Evolutionary conservation across 1,284 basidiomycete genomes (phyloP).

Genomic region (Sphagnurus paluster): DNA sequence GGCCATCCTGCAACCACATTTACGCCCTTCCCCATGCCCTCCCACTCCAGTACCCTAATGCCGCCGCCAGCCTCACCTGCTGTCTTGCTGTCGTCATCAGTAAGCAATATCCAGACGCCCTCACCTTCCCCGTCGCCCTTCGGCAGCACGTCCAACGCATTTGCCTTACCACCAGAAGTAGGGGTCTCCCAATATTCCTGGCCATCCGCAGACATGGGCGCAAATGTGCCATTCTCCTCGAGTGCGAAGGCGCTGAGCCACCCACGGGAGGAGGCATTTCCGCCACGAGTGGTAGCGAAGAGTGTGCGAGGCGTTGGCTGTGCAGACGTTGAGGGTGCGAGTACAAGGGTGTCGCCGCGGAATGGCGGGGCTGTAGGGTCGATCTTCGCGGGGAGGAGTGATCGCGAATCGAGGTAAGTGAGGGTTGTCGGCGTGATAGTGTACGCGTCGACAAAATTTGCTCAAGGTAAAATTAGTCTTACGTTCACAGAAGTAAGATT

Average conservation of each 20-base stretch:
- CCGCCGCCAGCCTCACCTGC: slow-evolving; percentile 30
- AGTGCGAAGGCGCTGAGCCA: slow-evolving; percentile 44
- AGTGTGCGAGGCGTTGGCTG: slow-evolving; percentile 37
- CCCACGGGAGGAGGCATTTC: slow-evolving; percentile 31
- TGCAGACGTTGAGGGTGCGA: slow-evolving; percentile 36
- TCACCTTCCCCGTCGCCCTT: slow-evolving; percentile 26
- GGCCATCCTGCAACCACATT: slow-evolving; percentile 42
- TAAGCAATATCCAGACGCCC: slow-evolving; percentile 39
- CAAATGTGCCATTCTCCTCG: slow-evolving; percentile 36
- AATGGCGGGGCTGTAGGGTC: slow-evolving; percentile 22
- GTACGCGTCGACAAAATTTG: slow-evolving; percentile 46
- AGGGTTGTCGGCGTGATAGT: slow-evolving; percentile 33
- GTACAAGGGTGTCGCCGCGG: slow-evolving; percentile 47
- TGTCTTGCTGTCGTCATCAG: slow-evolving; percentile 42
- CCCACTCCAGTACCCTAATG: slow-evolving; percentile 46
- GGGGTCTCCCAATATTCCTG: slow-evolving; percentile 40
- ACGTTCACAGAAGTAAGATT: not conserved
- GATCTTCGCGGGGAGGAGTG: slow-evolving; percentile 33
- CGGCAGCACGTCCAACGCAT: slow-evolving; percentile 42
- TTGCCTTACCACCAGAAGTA: slow-evolving; percentile 49
- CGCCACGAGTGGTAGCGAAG: slow-evolving; percentile 46
- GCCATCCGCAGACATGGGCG: slow-evolving; percentile 19
- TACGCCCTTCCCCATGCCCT: slow-evolving; percentile 40
- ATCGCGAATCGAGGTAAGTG: slow-evolving; percentile 35
- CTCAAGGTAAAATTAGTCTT: slow-evolving; percentile 22